Evolutionary conservation across 441 rosid genomes (phyloP).

Genomic region (Croton laevigatus): DNA sequence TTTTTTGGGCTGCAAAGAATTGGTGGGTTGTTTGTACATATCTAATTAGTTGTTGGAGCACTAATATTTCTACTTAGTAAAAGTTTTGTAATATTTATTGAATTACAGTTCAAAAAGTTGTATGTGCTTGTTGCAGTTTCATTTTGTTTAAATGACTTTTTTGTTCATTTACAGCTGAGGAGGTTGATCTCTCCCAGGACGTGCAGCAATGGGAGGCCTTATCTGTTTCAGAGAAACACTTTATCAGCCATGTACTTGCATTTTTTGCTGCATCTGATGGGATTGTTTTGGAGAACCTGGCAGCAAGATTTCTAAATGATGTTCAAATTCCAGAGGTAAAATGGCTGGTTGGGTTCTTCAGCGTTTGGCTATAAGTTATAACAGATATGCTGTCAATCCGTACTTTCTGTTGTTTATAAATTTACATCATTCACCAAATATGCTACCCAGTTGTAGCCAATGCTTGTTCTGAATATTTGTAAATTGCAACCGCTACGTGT

Average conservation of each 20-base stretch:
- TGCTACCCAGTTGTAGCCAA: neutral
- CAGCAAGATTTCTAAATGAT: conserved; percentile 80
- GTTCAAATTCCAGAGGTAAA: conserved; percentile 85
- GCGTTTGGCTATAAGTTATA: neutral
- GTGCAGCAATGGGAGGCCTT: conserved; percentile 68
- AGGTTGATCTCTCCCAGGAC: conserved; percentile 87
- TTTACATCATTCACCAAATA: conserved; percentile 2
- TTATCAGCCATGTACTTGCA: conserved; percentile 74
- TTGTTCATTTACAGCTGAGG: conserved; percentile 66
- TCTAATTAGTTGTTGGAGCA: neutral
- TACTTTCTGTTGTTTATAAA: neutral
- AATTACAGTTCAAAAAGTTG: neutral
- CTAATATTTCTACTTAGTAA: neutral
- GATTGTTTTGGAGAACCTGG: conserved; percentile 83
- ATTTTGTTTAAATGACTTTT: conserved; percentile 10
- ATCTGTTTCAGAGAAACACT: conserved; percentile 68
- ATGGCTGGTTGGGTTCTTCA: neutral
- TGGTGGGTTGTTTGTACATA: neutral
- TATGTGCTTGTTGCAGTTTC: neutral
- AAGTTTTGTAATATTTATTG: neutral
- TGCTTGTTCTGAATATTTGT: neutral
- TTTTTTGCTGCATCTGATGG: conserved; percentile 94
- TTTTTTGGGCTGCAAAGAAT: neutral
- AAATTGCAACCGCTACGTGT: neutral
- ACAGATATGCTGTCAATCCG: neutral